These are phyloP conservation scores for Sistotremastrum niveocremeum DNA, from an alignment of 768 basidiomycete genomes.

Conservation along the genomic window DNA sequence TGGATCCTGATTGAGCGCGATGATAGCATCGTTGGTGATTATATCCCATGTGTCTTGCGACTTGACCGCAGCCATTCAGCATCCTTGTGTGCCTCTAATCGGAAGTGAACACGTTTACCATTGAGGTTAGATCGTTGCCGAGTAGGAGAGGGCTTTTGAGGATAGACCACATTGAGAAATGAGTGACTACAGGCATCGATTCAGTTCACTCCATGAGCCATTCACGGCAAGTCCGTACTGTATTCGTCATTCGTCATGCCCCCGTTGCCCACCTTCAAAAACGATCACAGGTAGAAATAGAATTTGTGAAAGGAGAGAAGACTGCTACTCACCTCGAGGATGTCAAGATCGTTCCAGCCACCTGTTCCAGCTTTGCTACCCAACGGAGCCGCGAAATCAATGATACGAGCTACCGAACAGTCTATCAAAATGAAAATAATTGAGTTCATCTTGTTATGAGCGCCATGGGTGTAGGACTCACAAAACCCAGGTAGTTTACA, in stretches of 20 bases:
- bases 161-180: constrained; percentile 30
- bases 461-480: constrained; percentile 8
- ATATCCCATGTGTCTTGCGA: constrained; percentile 22
- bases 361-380: constrained; percentile 12
- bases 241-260: constrained; percentile 29
- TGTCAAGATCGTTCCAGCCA: constrained; percentile 13
- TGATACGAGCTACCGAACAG: constrained; percentile 12
- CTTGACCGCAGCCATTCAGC: too few species aligned
- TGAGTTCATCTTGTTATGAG: background rate
- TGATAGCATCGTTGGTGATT: constrained; percentile 25
- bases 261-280: constrained; percentile 18
- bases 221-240: constrained; percentile 10
- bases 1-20: constrained; percentile 22
- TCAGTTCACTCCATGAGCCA: background rate
- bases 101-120: constrained; percentile 15
- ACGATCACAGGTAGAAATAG: too few species aligned
- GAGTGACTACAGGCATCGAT: constrained; percentile 16
- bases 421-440: background rate
- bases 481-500: constrained; percentile 26
- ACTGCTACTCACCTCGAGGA: constrained; percentile 9
- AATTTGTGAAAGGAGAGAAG: too few species aligned
- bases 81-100: background rate
- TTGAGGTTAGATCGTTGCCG: constrained; percentile 25
- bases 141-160: constrained; percentile 29
- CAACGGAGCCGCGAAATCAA: constrained; percentile 13